phyloP scores from a whole-genome alignment of 176 grass and related monocot species.

The Triticum turgidum region DNA sequence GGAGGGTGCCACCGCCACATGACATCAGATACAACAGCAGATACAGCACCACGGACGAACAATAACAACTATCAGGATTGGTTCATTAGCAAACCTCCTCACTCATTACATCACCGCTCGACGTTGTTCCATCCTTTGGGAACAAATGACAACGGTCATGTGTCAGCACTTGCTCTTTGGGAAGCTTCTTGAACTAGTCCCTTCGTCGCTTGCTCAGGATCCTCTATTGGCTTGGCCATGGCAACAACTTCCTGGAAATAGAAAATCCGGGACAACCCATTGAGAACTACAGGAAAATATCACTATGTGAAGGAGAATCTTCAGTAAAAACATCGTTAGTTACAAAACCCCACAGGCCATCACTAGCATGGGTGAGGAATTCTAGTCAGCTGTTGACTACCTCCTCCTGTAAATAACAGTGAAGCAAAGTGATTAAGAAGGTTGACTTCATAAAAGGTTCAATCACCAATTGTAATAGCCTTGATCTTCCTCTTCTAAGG shows the following conservation, averaged over 20 bases:
- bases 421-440: slow-evolving; percentile 5
- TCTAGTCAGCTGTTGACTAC: slow-evolving; percentile 66
- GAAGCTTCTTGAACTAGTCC: slow-evolving; percentile 72
- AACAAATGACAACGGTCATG: slow-evolving; percentile 70
- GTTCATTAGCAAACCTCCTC: neutral
- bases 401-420: slow-evolving; percentile 60
- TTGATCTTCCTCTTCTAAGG: neutral
- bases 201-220: slow-evolving; percentile 72
- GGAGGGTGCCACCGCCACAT: neutral
- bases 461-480: neutral
- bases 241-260: slow-evolving; percentile 66
- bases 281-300: neutral
- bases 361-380: slow-evolving; percentile 91
- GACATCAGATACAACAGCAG: slow-evolving; percentile 40
- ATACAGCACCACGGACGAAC: slow-evolving; percentile 17
- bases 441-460: slow-evolving; percentile 16
- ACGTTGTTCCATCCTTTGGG: slow-evolving; percentile 41
- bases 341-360: slow-evolving; percentile 95
- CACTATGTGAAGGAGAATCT: neutral
- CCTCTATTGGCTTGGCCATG: slow-evolving; percentile 62
- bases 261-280: neutral
- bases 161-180: slow-evolving; percentile 69
- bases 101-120: neutral
- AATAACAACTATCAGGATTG: slow-evolving; percentile 14
- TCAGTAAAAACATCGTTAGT: slow-evolving; percentile 45